Base-by-base conservation (phyloP, 2,329 filamentous ascomycete genomes). In the Diaporthe longicolla region DNA sequence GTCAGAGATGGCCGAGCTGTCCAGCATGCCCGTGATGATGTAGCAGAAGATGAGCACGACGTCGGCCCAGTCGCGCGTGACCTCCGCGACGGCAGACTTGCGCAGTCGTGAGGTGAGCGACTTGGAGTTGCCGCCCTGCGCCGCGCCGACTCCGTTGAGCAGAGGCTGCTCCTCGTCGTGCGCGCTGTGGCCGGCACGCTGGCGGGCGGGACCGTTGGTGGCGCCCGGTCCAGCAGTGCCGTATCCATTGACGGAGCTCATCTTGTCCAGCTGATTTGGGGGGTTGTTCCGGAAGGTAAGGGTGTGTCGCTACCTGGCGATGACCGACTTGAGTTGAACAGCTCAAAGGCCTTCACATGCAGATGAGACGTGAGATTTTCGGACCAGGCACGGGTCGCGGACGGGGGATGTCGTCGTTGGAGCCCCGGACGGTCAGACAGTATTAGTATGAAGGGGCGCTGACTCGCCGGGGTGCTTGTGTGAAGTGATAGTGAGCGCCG, bases 11-110 rank as follows among this genome's bases (percentile, higher is more conserved):
- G 93, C 91, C 3, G 93, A 91, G 82, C 92, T 94, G 82, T 96
- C 94, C 10, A 95, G 87, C 15, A 96, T 85, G 5, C 94, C 94
- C 0, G 94, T 95, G 80, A 95, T 92, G 76, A 94, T 84, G 81
- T 95, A 95, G 83, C 93, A 94, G 37, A 90, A 84, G 5, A 96
- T 84, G 52, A 96, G 86, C 26, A 94, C 84, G 1, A 93, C 76
- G 79, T 96, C 93, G 19, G 91, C 90, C 87, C 91, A 89, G 58
- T 89, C 86, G 37, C 91, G 89, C 74, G 85, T 86, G 71, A 94
- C 85, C 72, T 93, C 86, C 15, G 77, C 78, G 24, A 72, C 81
- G 78, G 88, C 79, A 24, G 78, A 80, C 73, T 78, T 80, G 29
- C 81, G 82, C 77, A 82, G 81, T 66, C 78, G 77, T 37, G 76